Evolutionary conservation across 768 basidiomycete species (phyloP).

Genomic region (Auriscalpium orientale): DNA sequence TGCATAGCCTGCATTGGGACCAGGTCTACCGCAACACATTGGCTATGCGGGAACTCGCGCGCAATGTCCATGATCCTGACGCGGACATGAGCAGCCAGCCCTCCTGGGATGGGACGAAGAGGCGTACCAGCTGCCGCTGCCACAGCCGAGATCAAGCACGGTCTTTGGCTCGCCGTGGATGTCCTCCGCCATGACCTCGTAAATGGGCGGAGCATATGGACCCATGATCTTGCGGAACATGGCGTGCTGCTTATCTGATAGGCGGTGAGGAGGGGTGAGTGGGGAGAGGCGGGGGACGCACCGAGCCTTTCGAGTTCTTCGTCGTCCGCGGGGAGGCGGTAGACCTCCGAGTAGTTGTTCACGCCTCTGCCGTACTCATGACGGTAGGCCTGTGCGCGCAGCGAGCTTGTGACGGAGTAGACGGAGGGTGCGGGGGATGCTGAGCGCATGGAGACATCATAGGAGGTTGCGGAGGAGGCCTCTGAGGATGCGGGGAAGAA

Average conservation of each 20-base stretch:
- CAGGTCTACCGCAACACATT: conserved; percentile 68
- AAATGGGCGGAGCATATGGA: conserved; percentile 54
- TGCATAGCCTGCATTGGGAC: conserved; percentile 72
- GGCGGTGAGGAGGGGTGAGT: not conserved
- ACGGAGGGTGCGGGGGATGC: conserved; percentile 63
- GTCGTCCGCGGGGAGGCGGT: conserved; percentile 70
- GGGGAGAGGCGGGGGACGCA: conserved; percentile 24
- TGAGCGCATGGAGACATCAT: conserved; percentile 54
- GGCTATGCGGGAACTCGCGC: conserved; percentile 61
- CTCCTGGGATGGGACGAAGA: not conserved
- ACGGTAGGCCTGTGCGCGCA: conserved; percentile 50
- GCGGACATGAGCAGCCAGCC: conserved; percentile 2
- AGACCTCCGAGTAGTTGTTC: conserved; percentile 76
- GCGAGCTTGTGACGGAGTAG: conserved; percentile 56
- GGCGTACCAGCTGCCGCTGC: conserved; percentile 66
- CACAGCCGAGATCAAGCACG: conserved; percentile 71
- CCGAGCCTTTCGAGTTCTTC: conserved; percentile 67
- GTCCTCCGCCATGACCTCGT: conserved; percentile 53
- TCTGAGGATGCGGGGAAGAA: conserved; percentile 34
- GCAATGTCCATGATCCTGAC: conserved; percentile 71
- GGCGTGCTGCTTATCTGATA: conserved; percentile 55
- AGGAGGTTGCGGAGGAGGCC: conserved; percentile 48
- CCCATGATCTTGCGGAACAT: conserved; percentile 62
- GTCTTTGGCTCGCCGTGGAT: conserved; percentile 51
- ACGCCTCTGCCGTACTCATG: conserved; percentile 63